These are phyloP conservation scores for Ustilago trichophora DNA, from an alignment of 1,284 basidiomycete species.

Conservation along the genomic window DNA sequence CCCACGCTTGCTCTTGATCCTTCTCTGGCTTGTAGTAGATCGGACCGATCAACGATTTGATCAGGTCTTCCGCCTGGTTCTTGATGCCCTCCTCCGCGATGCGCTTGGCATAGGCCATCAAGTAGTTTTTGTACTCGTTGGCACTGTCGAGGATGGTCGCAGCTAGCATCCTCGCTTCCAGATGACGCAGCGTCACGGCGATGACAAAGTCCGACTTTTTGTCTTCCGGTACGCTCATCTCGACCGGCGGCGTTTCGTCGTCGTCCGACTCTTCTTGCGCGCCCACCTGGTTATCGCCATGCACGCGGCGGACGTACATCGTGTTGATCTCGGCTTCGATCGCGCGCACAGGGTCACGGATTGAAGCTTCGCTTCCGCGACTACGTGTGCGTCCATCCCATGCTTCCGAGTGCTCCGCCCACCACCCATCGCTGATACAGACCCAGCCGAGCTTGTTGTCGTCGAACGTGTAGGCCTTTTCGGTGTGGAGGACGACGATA, in stretches of 20 bases:
- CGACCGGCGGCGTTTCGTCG: slow-evolving; percentile 19
- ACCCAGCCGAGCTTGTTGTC: slow-evolving; percentile 48
- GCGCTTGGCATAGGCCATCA: slow-evolving; percentile 54
- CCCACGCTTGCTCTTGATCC: slow-evolving; percentile 33
- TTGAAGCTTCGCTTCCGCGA: slow-evolving; percentile 38
- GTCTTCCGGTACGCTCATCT: slow-evolving; percentile 47
- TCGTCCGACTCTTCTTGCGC: slow-evolving; percentile 35
- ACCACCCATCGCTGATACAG: slow-evolving; percentile 55
- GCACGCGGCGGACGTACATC: slow-evolving; percentile 44
- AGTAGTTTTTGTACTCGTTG: slow-evolving; percentile 55
- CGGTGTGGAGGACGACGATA: slow-evolving; percentile 66
- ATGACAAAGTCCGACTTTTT: slow-evolving; percentile 48
- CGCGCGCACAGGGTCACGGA: slow-evolving; percentile 52
- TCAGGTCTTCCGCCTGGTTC: slow-evolving; percentile 61
- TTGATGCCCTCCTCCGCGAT: slow-evolving; percentile 61
- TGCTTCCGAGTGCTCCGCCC: slow-evolving; percentile 53
- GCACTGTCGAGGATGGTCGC: slow-evolving; percentile 58
- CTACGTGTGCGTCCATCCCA: slow-evolving; percentile 58
- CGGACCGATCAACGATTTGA: slow-evolving; percentile 59
- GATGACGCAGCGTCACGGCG: slow-evolving; percentile 56
- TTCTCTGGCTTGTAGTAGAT: slow-evolving; percentile 57
- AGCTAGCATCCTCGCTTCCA: slow-evolving; percentile 60
- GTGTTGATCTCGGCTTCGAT: slow-evolving; percentile 59
- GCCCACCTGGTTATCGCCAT: slow-evolving; percentile 31
- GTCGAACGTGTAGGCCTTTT: slow-evolving; percentile 60